Base-by-base conservation (phyloP, 495 filamentous ascomycete genomes). In the Daldinia vernicosa region DNA sequence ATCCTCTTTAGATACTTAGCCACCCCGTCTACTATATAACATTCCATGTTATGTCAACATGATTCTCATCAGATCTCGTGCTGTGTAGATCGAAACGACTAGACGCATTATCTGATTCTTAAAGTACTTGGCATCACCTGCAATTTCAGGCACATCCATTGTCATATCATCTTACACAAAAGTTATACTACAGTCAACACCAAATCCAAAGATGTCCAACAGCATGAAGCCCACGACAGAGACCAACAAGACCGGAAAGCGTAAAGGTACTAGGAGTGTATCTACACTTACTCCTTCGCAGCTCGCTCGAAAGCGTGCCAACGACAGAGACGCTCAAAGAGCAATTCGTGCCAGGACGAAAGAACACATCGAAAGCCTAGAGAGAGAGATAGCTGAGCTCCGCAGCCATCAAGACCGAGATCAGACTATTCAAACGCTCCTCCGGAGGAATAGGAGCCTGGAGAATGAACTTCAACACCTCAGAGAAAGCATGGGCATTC, bases 301-400 rank as follows among this genome's bases (percentile, higher is more conserved):
- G 75, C 82, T 92, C 53, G 89, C 86, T 6, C 87, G 90, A 75
- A 97, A 97, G 79, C 86, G 93, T 61, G 92, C 92, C 74, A 96
- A 96, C 78, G 93, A 97, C 76, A 87, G 93, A 43, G 92, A 94
- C 79, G 93, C 93, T 17, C 93, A 97, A 77, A 87, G 92, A 55
- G 92, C 92, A 17, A 97, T 96, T 64, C 86, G 93, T 15, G 90
- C 92, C 72, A 85, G 93, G 63, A 96, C 91, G 11, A 94, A 93
- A 72, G 84, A 88, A 60, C 90, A 93, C 73, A 95, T 96, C 67
- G 92, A 94, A 59, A 83, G 80, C 22, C 83, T 97, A 22, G 91
- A 96, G 79, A 83, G 84, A 56, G 87, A 89, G 54, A 87, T 95
- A 43, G 86, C 85, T 17, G 90, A 92, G 37, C 86, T 81, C 37